phyloP scores from a whole-genome alignment of 805 yeast species.

The Torulaspora microellipsoides region DNA sequence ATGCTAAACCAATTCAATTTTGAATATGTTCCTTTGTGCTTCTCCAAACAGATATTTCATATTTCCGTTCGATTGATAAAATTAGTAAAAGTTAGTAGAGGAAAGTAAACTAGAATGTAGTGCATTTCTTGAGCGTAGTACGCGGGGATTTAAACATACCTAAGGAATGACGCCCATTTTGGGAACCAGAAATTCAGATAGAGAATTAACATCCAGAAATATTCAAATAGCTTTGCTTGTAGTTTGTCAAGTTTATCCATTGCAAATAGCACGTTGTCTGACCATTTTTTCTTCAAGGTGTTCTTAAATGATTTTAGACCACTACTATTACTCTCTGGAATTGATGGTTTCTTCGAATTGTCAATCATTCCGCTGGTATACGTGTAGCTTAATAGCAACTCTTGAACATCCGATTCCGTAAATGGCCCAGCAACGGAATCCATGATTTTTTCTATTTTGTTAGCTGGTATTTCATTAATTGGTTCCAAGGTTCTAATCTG shows the following conservation, averaged over 20 bases:
- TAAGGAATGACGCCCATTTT: slow-evolving; percentile 13
- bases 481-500: slow-evolving; percentile 12
- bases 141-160: slow-evolving; percentile 18
- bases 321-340: background rate
- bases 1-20: no score
- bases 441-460: slow-evolving; percentile 7
- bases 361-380: slow-evolving; percentile 3
- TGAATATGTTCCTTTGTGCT: no score
- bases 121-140: background rate
- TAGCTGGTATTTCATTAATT: slow-evolving; percentile 14
- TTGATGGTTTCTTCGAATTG: background rate
- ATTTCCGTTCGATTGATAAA: background rate
- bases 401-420: slow-evolving; percentile 18
- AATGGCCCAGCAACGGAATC: slow-evolving; percentile 9
- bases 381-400: slow-evolving; percentile 11
- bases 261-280: slow-evolving; percentile 6
- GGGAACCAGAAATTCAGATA: slow-evolving; percentile 26
- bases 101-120: background rate
- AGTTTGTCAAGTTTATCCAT: slow-evolving; percentile 14
- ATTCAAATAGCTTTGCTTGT: slow-evolving; percentile 20
- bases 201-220: slow-evolving; percentile 21
- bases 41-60: background rate
- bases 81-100: background rate
- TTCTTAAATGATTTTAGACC: slow-evolving; percentile 3
- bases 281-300: slow-evolving; percentile 10